Conservation (phyloP, 2,329 filamentous ascomycete genomes). For the Curvularia spicifera region DNA sequence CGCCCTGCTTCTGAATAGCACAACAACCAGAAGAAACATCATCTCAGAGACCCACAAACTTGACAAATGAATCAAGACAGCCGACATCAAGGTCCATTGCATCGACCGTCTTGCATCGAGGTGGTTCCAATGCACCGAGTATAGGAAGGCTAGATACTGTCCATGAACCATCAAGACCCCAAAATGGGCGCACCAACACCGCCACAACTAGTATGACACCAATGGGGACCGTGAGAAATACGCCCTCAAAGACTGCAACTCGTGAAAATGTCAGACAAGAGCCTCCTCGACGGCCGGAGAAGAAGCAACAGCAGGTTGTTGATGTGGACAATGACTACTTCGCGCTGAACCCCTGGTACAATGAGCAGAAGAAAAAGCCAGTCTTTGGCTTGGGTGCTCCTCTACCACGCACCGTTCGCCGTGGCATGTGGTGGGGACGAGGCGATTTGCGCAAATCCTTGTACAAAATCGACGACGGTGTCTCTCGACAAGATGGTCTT, state of each 20-base stretch:
- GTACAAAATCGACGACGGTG: constrained; percentile 26
- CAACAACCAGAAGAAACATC: constrained; percentile 1
- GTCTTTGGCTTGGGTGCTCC: constrained; percentile 63
- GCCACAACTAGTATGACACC: constrained; percentile 16
- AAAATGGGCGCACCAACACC: constrained; percentile 15
- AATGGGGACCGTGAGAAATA: constrained; percentile 23
- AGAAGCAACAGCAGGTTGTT: constrained; percentile 34
- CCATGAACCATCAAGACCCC: constrained; percentile 13
- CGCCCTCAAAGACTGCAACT: constrained; percentile 20
- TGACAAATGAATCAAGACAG: constrained; percentile 11
- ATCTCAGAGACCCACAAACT: constrained; percentile 8
- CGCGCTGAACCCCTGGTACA: constrained; percentile 62
- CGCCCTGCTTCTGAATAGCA: constrained; percentile 4
- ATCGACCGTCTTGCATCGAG: constrained; percentile 19
- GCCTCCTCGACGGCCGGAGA: constrained; percentile 30
- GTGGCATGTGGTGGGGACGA: constrained; percentile 58
- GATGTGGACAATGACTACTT: constrained; percentile 61
- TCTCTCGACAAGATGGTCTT: constrained; percentile 28
- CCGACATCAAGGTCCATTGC: constrained; percentile 15
- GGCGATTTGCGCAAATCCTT: constrained; percentile 53
- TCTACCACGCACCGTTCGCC: constrained; percentile 60
- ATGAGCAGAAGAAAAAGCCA: constrained; percentile 59
- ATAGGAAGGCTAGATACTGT: constrained; percentile 27
- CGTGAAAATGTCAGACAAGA: constrained; percentile 18
- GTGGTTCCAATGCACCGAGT: constrained; percentile 21